phyloP scores from a whole-genome alignment of 1,284 basidiomycete genomes.

The Cerrena zonata region DNA sequence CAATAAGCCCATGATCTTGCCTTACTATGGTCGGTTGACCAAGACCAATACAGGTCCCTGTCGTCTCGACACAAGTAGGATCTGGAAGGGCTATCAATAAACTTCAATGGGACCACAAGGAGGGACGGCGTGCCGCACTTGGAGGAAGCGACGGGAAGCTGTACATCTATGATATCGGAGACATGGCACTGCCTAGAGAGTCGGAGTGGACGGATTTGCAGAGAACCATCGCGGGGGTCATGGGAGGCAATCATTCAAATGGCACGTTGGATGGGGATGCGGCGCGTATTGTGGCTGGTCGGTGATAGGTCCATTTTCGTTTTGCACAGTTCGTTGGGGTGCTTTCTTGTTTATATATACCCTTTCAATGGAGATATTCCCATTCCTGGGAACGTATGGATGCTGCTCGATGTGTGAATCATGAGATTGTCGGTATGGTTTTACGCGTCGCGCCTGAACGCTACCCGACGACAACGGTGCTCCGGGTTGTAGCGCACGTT shows the following conservation, averaged over 20 bases:
- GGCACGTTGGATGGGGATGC: slow-evolving; percentile 43
- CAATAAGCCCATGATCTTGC: not conserved
- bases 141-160: slow-evolving; percentile 89
- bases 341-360: not conserved
- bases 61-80: slow-evolving; percentile 68
- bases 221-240: slow-evolving; percentile 66
- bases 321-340: not conserved
- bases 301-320: slow-evolving; percentile 22
- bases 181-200: slow-evolving; percentile 78
- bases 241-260: slow-evolving; percentile 52
- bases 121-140: slow-evolving; percentile 77
- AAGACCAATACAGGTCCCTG: slow-evolving; percentile 55
- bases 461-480: too few species aligned
- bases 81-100: slow-evolving; percentile 87
- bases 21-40: slow-evolving; percentile 1
- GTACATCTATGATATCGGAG: slow-evolving; percentile 93
- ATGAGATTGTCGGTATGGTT: too few species aligned
- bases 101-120: slow-evolving; percentile 86
- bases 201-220: slow-evolving; percentile 87
- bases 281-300: slow-evolving; percentile 39
- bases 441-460: too few species aligned
- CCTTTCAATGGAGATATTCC: slow-evolving; percentile 2
- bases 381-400: not conserved
- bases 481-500: too few species aligned
- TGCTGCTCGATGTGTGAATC: not conserved